Conservation (phyloP, 225 moss, liverwort and hornwort species). For the Sphagnum tenellum region DNA sequence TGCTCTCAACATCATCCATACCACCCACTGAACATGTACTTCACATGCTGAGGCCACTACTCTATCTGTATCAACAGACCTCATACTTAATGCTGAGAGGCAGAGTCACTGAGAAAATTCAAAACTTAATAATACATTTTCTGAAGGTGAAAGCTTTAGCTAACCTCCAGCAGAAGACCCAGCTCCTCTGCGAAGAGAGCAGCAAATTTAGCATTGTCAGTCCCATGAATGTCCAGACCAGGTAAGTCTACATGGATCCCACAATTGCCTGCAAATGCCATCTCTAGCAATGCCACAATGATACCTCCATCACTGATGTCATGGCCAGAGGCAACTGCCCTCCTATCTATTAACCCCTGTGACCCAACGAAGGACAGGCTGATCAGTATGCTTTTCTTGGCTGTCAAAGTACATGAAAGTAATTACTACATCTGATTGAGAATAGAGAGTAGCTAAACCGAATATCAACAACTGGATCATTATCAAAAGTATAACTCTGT, state of each 20-base stretch:
- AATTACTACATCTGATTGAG: too few relatives aligned
- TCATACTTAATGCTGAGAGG: too few relatives aligned
- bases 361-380: neutral
- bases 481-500: too few relatives aligned
- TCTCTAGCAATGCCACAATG: constrained; percentile 65
- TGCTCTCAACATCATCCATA: too few relatives aligned
- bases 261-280: constrained; percentile 96
- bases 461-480: too few relatives aligned
- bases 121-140: too few relatives aligned
- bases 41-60: neutral
- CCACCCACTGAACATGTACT: neutral
- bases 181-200: constrained; percentile 94
- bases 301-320: constrained; percentile 98
- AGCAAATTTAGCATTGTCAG: constrained; percentile 39
- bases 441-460: too few relatives aligned
- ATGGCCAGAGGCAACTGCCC: constrained; percentile 72
- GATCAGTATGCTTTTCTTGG: too few relatives aligned
- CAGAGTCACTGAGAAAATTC: too few relatives aligned
- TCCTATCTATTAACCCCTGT: constrained; percentile 56
- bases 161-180: constrained; percentile 85
- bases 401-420: too few relatives aligned
- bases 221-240: constrained; percentile 17
- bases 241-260: constrained; percentile 71
- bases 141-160: neutral
- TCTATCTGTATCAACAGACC: too few relatives aligned